Evolutionary conservation across 805 yeast genomes (phyloP).

Genomic region (Metschnikowia cubensis): DNA sequence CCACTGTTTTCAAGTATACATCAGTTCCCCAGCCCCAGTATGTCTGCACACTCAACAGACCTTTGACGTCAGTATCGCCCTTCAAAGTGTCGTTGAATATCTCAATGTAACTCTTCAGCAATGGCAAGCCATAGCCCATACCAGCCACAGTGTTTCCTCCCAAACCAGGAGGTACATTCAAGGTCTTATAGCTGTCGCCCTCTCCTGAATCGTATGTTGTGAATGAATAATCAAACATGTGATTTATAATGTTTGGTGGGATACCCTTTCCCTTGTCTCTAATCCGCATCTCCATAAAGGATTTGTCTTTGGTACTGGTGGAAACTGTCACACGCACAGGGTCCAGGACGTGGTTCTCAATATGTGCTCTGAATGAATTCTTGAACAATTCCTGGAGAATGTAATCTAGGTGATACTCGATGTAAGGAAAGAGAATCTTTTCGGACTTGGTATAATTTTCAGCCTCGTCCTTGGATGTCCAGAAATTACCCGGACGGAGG

Average conservation of each 20-base stretch:
- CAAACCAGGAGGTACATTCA: constrained; percentile 68
- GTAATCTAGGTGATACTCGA: constrained; percentile 85
- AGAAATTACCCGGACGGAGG: constrained; percentile 26
- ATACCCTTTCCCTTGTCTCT: constrained; percentile 92
- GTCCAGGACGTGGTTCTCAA: constrained; percentile 53
- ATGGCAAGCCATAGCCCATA: constrained; percentile 92
- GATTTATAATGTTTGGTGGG: constrained; percentile 55
- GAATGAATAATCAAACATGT: constrained; percentile 82
- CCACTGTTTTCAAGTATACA: constrained; percentile 54
- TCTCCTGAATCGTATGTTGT: constrained; percentile 66
- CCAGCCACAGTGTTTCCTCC: constrained; percentile 80
- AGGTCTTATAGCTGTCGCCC: constrained; percentile 55
- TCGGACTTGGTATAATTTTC: constrained; percentile 48
- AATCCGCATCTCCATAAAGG: constrained; percentile 65
- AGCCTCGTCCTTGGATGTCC: constrained; percentile 20
- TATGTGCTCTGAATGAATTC: constrained; percentile 83
- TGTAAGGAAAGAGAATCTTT: constrained; percentile 69
- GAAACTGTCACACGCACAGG: constrained; percentile 40
- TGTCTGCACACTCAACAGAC: constrained; percentile 60
- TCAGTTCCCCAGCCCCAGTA: constrained; percentile 78
- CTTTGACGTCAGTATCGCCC: constrained; percentile 22
- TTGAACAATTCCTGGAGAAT: constrained; percentile 82
- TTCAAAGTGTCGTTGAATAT: constrained; percentile 34
- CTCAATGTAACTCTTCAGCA: constrained; percentile 52
- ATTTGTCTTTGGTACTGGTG: constrained; percentile 23